Evolutionary conservation across 345 rosid species (phyloP).

Genomic region (Hevea brasiliensis): DNA sequence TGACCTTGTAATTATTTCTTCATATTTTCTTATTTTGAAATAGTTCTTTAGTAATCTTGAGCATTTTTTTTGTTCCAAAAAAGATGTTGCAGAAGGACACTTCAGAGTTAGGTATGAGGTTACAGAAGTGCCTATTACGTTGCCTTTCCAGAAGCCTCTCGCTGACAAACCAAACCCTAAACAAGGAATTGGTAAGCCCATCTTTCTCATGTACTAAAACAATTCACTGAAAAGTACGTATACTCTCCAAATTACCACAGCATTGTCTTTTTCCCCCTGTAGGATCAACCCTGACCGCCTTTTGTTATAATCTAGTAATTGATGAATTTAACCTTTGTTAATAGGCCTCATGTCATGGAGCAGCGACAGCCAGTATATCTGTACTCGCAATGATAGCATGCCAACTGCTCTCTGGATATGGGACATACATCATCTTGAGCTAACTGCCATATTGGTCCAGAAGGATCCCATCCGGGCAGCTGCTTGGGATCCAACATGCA

Average conservation of each 20-base stretch:
- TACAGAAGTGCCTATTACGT: slow-evolving; percentile 64
- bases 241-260: neutral
- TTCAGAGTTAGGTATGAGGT: slow-evolving; percentile 79
- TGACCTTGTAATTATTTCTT: neutral
- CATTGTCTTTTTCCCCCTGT: neutral
- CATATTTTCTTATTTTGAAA: slow-evolving; percentile 3
- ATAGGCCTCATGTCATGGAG: slow-evolving; percentile 96
- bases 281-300: neutral
- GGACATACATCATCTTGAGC: slow-evolving; percentile 79
- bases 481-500: slow-evolving; percentile 84
- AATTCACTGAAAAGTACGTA: neutral
- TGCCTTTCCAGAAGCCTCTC: slow-evolving; percentile 77
- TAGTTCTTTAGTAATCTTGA: slow-evolving; percentile 1
- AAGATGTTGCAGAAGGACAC: slow-evolving; percentile 71
- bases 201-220: neutral
- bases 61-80: slow-evolving; percentile 5
- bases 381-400: slow-evolving; percentile 90
- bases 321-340: slow-evolving; percentile 10
- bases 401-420: slow-evolving; percentile 91
- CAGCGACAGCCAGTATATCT: slow-evolving; percentile 77
- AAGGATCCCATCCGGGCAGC: slow-evolving; percentile 88
- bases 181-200: slow-evolving; percentile 86
- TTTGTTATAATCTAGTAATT: neutral
- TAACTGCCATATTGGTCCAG: slow-evolving; percentile 85
- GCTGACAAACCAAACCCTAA: slow-evolving; percentile 92